Evolutionary conservation across 129 eudicot species (phyloP).

Genomic region (Tagetes patula): DNA sequence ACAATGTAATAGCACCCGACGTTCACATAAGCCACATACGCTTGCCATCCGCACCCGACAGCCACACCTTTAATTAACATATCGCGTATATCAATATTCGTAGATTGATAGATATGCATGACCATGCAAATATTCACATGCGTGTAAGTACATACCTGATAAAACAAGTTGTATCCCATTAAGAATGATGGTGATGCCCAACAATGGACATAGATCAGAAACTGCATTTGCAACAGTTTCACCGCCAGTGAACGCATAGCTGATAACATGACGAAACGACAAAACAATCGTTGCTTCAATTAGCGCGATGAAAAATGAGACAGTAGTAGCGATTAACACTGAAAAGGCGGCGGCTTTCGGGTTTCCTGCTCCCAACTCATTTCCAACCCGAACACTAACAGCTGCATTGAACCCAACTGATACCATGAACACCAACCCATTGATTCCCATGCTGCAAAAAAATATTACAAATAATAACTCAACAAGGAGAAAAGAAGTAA

Average conservation of each 20-base stretch:
- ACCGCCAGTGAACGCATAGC: conserved; percentile 76
- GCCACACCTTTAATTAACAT: conserved; percentile 53
- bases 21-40: conserved; percentile 89
- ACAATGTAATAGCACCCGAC: conserved; percentile 81
- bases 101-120: background rate
- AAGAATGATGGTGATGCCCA: conserved; percentile 71
- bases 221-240: conserved; percentile 67
- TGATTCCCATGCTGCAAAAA: conserved; percentile 55
- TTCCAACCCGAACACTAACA: conserved; percentile 88
- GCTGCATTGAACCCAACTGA: conserved; percentile 90
- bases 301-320: conserved; percentile 58
- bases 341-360: conserved; percentile 82
- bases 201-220: conserved; percentile 76
- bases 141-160: background rate
- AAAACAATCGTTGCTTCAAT: conserved; percentile 47
- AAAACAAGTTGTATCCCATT: conserved; percentile 58
- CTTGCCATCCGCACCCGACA: conserved; percentile 98
- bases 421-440: conserved; percentile 63
- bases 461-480: background rate
- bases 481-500: no score
- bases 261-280: conserved; percentile 53
- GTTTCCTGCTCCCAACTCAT: conserved; percentile 91
- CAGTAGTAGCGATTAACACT: conserved; percentile 50
- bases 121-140: background rate
- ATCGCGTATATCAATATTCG: background rate